These are phyloP conservation scores for Alternaria brassicicola DNA, from an alignment of 2,329 filamentous ascomycete genomes.

Conservation along the genomic window DNA sequence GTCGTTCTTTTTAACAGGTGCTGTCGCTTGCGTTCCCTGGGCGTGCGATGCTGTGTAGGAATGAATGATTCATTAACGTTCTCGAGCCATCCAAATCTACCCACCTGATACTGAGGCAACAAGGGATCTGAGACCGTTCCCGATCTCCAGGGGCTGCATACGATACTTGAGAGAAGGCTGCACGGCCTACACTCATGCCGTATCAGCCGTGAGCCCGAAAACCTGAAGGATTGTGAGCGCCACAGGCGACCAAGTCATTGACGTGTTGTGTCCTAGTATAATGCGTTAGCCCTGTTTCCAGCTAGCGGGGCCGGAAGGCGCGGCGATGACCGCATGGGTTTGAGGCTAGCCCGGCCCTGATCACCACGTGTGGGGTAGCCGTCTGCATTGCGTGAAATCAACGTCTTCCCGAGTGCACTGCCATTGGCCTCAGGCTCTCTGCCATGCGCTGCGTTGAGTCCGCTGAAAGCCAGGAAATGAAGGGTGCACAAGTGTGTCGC, in stretches of 20 bases:
- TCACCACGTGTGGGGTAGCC: slow-evolving; percentile 13
- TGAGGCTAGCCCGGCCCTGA: slow-evolving; percentile 2
- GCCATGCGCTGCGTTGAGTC: neutral
- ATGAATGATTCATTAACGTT: neutral
- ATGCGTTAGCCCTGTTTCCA: slow-evolving; percentile 18
- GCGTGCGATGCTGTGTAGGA: neutral
- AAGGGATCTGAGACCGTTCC: neutral
- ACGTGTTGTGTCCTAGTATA: slow-evolving; percentile 37
- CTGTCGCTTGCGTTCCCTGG: neutral
- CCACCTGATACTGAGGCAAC: neutral
- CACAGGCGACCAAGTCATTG: slow-evolving; percentile 42
- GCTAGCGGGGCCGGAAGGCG: slow-evolving; percentile 10
- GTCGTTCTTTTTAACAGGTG: neutral
- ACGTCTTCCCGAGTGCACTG: neutral
- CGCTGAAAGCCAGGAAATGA: slow-evolving; percentile 15
- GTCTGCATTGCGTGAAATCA: slow-evolving; percentile 6
- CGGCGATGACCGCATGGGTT: slow-evolving; percentile 20
- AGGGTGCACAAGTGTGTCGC: slow-evolving; percentile 5
- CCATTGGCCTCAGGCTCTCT: neutral
- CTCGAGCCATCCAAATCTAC: neutral
- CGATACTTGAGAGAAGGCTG: slow-evolving; percentile 18
- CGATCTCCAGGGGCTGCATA: neutral
- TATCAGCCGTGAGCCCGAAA: slow-evolving; percentile 31
- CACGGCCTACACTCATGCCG: slow-evolving; percentile 22
- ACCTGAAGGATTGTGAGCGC: slow-evolving; percentile 36